Evolutionary conservation across 164 flowering plant genomes (phyloP).

Genomic region (Nelumbo lutea): DNA sequence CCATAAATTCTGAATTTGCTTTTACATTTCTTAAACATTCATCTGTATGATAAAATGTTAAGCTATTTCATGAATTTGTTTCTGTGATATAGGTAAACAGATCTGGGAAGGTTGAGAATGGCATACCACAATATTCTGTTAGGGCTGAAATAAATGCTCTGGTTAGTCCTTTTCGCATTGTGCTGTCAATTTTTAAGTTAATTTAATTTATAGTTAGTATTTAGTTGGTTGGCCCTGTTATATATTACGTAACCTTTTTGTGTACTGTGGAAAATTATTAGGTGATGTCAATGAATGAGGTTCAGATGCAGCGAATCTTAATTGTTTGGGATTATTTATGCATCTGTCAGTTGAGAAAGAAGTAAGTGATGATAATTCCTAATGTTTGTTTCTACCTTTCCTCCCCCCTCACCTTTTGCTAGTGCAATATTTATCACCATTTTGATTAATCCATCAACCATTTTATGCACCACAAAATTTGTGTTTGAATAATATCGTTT

Average conservation of each 20-base stretch:
- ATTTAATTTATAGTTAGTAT: neutral
- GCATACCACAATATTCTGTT: conserved; percentile 66
- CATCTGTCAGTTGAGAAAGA: conserved; percentile 54
- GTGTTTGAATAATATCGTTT: no score
- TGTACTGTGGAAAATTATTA: conserved; percentile 14
- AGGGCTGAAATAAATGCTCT: conserved; percentile 43
- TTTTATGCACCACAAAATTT: no score
- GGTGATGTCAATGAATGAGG: conserved; percentile 59
- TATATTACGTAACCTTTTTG: neutral
- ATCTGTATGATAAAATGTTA: no score
- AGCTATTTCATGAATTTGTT: neutral
- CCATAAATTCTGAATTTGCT: no score
- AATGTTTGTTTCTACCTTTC: neutral
- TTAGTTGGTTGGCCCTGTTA: neutral
- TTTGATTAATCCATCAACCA: no score
- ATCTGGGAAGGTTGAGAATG: conserved; percentile 62
- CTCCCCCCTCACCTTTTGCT: no score
- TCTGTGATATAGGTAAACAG: conserved; percentile 55
- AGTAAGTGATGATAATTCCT: conserved; percentile 39
- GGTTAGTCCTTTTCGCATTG: conserved; percentile 41
- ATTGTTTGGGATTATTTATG: conserved; percentile 53
- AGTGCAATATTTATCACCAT: conserved; percentile 2
- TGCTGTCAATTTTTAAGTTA: neutral
- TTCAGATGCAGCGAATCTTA: conserved; percentile 64
- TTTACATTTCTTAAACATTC: no score